These are phyloP conservation scores for Pascua sp. DNA, from an alignment of 1,284 basidiomycete genomes.

Conservation along the genomic window DNA sequence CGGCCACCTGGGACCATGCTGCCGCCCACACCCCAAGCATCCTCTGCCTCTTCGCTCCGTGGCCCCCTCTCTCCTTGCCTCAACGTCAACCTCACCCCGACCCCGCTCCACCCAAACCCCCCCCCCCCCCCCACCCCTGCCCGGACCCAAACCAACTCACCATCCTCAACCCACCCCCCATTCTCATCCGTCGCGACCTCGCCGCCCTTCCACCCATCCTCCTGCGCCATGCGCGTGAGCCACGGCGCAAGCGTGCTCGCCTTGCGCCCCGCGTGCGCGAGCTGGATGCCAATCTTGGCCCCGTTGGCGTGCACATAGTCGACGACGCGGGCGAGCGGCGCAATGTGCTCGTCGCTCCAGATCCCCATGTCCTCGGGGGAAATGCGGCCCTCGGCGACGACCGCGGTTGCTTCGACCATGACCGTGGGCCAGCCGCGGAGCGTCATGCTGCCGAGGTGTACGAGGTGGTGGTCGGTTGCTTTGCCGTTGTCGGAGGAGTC, in stretches of 20 bases:
- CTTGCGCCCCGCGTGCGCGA: conserved; percentile 74
- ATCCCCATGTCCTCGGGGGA: conserved; percentile 58
- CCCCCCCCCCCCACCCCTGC: too few relatives aligned
- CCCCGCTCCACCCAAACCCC: background rate
- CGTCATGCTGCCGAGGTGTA: conserved; percentile 61
- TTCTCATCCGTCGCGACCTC: conserved; percentile 50
- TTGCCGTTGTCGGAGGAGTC: conserved; percentile 70
- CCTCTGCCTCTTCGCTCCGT: too few relatives aligned
- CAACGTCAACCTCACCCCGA: too few relatives aligned
- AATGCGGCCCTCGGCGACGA: conserved; percentile 70
- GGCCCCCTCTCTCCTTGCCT: too few relatives aligned
- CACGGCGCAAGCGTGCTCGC: conserved; percentile 63
- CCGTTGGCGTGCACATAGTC: conserved; percentile 70
- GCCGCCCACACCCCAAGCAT: too few relatives aligned
- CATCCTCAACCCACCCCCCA: conserved; percentile 67
- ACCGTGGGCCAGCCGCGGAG: conserved; percentile 58
- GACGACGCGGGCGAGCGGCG: conserved; percentile 64
- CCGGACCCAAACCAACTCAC: conserved; percentile 1
- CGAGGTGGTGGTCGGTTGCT: conserved; percentile 73
- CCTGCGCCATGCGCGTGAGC: conserved; percentile 48
- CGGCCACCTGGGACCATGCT: too few relatives aligned
- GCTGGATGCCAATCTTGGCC: conserved; percentile 68
- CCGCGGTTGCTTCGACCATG: conserved; percentile 65
- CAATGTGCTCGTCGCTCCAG: conserved; percentile 72
- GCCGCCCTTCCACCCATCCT: conserved; percentile 41